Base-by-base conservation (phyloP, 2,329 filamentous ascomycete genomes). In the Coniochaeta sp. region DNA sequence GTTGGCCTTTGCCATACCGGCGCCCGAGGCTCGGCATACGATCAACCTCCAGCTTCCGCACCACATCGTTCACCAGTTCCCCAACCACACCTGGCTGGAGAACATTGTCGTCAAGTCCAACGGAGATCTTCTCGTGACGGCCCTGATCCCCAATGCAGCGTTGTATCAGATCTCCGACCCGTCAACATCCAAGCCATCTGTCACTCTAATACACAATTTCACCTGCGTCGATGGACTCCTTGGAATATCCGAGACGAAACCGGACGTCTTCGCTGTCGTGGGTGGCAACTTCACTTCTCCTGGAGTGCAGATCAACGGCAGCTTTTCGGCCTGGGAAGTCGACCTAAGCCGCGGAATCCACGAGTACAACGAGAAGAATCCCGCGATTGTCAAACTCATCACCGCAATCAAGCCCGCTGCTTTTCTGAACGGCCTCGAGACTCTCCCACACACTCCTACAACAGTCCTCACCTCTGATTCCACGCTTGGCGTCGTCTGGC, bases 21-120 rank as follows among this genome's bases (percentile, higher is more conserved):
- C 31, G 1, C 26, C 9, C 16, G 14, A 17, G 12, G 12, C 24
- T 2, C 5, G 9, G 1, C 47, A 28, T 1, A n/a, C 3, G 24
- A 12, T 12, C 54, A 9, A 6, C 26, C 58, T 62, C 26, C 60
- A 43, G 2, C 58, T 61, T n/a, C 52, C 52, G 16, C n/a, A 50
- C 43, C 52, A 22, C 34, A 17, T 60, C 16, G 14, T 63, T 44
- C 19, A 50, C 55, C 64, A 70, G 57, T 71, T 70, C 55, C 64
- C 66, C 3, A 64, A 67, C 14, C 67, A 61, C 3, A 67, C 70
- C 12, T 73, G 69, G 70, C 61, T 73, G 33, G 72, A 73, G 47
- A 73, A 72, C 59, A 67, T 74, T 40, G 69, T 70, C 6, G 62
- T 70, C 1, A 66, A 69, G 17, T 57, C 62, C 7, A 73, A 71